Conservation (phyloP, 768 basidiomycete genomes). For the Russula virescens region DNA sequence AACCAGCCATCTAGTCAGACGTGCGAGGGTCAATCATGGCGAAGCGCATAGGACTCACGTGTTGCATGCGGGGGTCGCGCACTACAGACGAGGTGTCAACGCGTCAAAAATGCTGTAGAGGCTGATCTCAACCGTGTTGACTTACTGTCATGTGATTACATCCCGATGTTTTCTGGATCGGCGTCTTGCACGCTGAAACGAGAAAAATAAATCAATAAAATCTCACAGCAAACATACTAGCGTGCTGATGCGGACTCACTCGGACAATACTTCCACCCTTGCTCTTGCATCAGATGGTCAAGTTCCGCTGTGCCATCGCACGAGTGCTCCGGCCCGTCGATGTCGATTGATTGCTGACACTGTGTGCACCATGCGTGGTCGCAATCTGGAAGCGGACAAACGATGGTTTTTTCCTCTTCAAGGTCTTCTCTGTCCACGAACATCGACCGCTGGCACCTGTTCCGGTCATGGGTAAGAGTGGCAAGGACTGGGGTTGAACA, state of each 20-base stretch:
- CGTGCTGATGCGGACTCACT: conserved; percentile 20
- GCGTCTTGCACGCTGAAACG: conserved; percentile 39
- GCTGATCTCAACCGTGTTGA: background rate
- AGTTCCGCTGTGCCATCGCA: conserved; percentile 34
- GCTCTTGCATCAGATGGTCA: conserved; percentile 28
- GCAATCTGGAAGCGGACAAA: conserved; percentile 31
- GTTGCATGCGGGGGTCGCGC: conserved; percentile 53
- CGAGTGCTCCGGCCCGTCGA: conserved; percentile 25
- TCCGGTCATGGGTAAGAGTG: background rate
- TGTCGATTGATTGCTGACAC: conserved; percentile 28
- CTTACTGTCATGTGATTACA: conserved; percentile 59
- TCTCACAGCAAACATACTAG: too few species aligned
- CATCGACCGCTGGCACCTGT: conserved; percentile 24
- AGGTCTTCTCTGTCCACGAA: conserved; percentile 31
- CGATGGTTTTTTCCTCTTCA: conserved; percentile 23
- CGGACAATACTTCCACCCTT: conserved; percentile 35
- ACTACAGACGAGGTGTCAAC: conserved; percentile 32
- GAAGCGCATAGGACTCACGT: conserved; percentile 26
- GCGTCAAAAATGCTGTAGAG: too few species aligned
- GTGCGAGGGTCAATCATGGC: background rate
- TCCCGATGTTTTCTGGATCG: conserved; percentile 46
- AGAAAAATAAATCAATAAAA: background rate
- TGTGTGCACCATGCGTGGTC: conserved; percentile 32
- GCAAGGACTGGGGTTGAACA: background rate
- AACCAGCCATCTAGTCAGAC: background rate